phyloP scores from a whole-genome alignment of 2,329 filamentous ascomycete species.

The Arthrobotrys entomopaga region DNA sequence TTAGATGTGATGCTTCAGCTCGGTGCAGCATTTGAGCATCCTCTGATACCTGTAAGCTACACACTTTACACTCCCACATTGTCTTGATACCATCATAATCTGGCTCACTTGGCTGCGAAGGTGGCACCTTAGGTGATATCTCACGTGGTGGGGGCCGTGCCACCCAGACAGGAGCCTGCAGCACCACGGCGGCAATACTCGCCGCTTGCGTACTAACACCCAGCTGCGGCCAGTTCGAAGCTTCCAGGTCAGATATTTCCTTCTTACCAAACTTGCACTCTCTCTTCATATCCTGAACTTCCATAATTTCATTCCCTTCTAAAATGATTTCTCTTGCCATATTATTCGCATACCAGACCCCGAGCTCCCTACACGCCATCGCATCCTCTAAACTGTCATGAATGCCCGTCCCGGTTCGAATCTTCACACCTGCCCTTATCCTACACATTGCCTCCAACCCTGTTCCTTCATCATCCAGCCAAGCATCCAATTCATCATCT shows the following conservation, averaged over 20 bases:
- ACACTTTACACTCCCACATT: slow-evolving; percentile 45
- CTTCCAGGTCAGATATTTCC: background rate
- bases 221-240: background rate
- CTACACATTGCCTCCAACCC: slow-evolving; percentile 45
- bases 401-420: slow-evolving; percentile 57
- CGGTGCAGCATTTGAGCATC: slow-evolving; percentile 16
- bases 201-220: background rate
- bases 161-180: background rate
- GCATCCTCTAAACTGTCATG: slow-evolving; percentile 66
- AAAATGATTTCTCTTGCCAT: slow-evolving; percentile 24
- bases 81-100: background rate
- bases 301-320: background rate
- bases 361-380: slow-evolving; percentile 63
- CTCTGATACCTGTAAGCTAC: slow-evolving; percentile 9
- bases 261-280: background rate
- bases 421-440: slow-evolving; percentile 33
- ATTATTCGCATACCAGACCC: slow-evolving; percentile 61
- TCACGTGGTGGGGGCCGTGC: background rate
- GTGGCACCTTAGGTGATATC: too few species aligned
- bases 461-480: slow-evolving; percentile 45
- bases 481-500: slow-evolving; percentile 42
- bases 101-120: too few species aligned
- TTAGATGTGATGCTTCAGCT: slow-evolving; percentile 26
- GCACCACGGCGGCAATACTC: background rate
- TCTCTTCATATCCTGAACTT: background rate